A percentile compares a stretch with the other conserved stretches of the same genome.
Evolutionary conservation across 768 basidiomycete genomes (phyloP).

Genomic region (Ramaria rubella): DNA sequence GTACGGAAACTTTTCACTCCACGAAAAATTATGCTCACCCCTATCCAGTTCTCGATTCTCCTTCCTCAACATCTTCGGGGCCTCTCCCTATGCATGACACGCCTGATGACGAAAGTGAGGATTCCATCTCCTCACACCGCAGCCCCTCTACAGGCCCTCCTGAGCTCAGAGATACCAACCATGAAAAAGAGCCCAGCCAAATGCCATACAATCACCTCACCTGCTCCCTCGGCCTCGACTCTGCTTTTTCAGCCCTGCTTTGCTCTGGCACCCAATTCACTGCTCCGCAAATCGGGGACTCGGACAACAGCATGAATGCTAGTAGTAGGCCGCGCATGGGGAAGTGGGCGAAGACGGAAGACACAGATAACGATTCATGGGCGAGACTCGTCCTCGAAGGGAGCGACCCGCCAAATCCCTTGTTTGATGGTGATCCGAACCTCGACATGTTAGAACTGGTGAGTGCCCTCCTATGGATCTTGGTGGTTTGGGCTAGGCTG

Average conservation of each 20-base stretch:
- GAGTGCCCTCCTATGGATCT: background rate
- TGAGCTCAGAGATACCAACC: too few relatives aligned
- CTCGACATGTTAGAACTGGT: background rate
- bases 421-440: background rate
- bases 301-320: too few relatives aligned
- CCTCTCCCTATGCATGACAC: background rate
- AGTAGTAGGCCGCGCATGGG: background rate
- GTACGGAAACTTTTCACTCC: background rate
- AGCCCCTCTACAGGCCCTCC: background rate
- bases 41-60: background rate
- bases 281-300: too few relatives aligned
- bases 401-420: background rate
- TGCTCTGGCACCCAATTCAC: too few relatives aligned
- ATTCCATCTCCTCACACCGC: background rate
- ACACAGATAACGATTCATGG: background rate
- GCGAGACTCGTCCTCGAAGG: constrained; percentile 3
- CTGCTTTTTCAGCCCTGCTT: too few relatives aligned
- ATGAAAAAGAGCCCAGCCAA: too few relatives aligned
- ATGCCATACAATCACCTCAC: too few relatives aligned
- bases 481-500: too few relatives aligned
- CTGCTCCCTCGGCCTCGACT: too few relatives aligned
- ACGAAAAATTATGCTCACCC: too few relatives aligned
- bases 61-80: background rate
- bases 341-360: constrained; percentile 2
- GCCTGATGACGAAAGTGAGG: background rate